Percentiles rank a stretch among this genome's conserved stretches.
phyloP scores from a whole-genome alignment of 2,329 filamentous ascomycete species.

The Tolypocladium endophyticum region DNA sequence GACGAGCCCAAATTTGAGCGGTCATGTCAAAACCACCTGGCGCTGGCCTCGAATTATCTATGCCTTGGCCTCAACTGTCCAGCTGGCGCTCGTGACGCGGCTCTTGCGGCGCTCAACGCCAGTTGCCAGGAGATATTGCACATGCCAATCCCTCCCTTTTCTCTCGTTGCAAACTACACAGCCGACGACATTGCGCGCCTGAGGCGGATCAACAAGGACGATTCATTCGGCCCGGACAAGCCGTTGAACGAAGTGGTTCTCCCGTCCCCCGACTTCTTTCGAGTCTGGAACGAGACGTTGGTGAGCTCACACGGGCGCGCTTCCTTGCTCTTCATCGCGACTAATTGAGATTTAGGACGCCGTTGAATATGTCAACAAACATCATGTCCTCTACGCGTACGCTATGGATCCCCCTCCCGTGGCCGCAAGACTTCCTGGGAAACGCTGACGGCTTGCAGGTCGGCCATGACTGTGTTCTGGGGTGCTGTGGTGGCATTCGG shows the following conservation, averaged over 20 bases:
- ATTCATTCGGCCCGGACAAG: not conserved
- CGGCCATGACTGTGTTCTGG: conserved; percentile 31
- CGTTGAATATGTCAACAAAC: not conserved
- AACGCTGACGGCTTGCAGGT: not conserved
- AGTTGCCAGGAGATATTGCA: conserved; percentile 1
- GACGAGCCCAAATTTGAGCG: not conserved
- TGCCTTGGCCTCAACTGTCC: conserved; percentile 2
- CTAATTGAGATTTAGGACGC: not conserved
- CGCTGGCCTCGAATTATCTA: conserved; percentile 2
- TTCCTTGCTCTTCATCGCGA: not conserved
- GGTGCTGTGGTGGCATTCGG: conserved; percentile 24
- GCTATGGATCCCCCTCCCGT: not conserved
- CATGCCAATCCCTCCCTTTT: not conserved
- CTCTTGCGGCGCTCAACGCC: conserved; percentile 1
- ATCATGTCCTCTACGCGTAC: not conserved
- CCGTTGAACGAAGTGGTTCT: not conserved
- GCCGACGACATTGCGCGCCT: not conserved
- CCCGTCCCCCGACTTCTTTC: not conserved
- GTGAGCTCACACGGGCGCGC: not conserved
- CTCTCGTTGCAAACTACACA: not conserved
- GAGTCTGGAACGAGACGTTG: not conserved
- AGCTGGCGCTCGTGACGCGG: not conserved
- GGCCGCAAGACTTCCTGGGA: not conserved
- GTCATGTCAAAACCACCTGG: not conserved
- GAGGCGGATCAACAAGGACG: not conserved